Conservation (phyloP, 805 yeast species). For the Wilhelminamyces savonicus region DNA sequence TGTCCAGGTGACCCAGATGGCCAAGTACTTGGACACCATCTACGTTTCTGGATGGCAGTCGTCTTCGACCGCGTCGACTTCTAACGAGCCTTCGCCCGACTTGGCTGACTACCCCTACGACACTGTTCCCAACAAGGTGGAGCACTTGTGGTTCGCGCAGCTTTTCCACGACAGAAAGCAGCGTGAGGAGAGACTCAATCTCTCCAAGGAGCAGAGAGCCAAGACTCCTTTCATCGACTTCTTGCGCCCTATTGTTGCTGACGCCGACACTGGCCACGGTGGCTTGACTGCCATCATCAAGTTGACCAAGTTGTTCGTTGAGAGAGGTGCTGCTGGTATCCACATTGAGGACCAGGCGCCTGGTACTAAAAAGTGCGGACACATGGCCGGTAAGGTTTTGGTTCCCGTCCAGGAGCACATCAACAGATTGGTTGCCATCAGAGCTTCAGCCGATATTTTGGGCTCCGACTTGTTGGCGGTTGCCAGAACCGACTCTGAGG, state of each 20-base stretch:
- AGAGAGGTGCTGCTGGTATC: slow-evolving; percentile 98
- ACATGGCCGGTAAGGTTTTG: slow-evolving; percentile 97
- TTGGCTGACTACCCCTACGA: slow-evolving; percentile 98
- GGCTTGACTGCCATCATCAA: slow-evolving; percentile 95
- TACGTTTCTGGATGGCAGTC: slow-evolving; percentile 99
- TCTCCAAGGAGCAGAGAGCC: slow-evolving; percentile 59
- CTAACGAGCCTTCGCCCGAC: slow-evolving; percentile 98
- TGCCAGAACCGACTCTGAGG: slow-evolving; percentile 97
- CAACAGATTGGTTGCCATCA: slow-evolving; percentile 86
- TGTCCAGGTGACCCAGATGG: slow-evolving; percentile 94
- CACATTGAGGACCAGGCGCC: slow-evolving; percentile 99
- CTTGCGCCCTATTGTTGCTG: slow-evolving; percentile 92
- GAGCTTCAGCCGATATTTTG: slow-evolving; percentile 92
- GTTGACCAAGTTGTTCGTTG: slow-evolving; percentile 91
- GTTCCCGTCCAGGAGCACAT: slow-evolving; percentile 98
- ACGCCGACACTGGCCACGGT: slow-evolving; percentile 99
- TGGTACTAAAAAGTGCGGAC: slow-evolving; percentile 98
- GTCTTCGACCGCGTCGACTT: slow-evolving; percentile 94
- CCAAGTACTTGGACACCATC: slow-evolving; percentile 85
- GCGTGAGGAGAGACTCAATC: slow-evolving; percentile 68
- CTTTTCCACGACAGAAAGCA: slow-evolving; percentile 96
- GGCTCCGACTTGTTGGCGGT: slow-evolving; percentile 81
- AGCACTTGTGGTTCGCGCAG: slow-evolving; percentile 95
- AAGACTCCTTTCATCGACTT: slow-evolving; percentile 75
- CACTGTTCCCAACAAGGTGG: slow-evolving; percentile 97